Percentiles rank a stretch among this genome's conserved stretches.
Conservation (phyloP, 164 flowering plant genomes). For the Liquidambar formosana region DNA sequence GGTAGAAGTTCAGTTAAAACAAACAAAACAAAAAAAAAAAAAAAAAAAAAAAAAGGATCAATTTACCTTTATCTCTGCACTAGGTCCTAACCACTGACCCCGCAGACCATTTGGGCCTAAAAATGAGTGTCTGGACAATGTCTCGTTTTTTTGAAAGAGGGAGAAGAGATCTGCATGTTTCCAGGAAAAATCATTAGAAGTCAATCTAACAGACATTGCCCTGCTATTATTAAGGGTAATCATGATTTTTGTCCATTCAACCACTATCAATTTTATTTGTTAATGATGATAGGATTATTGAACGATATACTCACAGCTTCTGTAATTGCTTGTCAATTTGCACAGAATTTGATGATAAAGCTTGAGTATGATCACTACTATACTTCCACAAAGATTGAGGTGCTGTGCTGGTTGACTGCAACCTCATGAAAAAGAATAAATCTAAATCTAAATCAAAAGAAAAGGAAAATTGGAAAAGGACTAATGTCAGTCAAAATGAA, state of each 20-base stretch:
- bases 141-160: conserved; percentile 85
- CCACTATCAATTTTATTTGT: too few relatives aligned
- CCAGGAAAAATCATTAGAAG: not conserved
- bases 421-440: conserved; percentile 16
- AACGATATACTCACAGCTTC: conserved; percentile 61
- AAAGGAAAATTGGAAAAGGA: too few relatives aligned
- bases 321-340: conserved; percentile 61
- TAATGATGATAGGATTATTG: not conserved
- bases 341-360: conserved; percentile 28
- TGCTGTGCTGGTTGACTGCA: conserved; percentile 34
- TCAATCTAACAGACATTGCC: not conserved
- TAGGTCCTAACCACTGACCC: conserved; percentile 82
- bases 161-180: conserved; percentile 53
- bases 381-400: conserved; percentile 46
- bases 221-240: too few relatives aligned
- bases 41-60: too few relatives aligned
- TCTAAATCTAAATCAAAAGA: not conserved
- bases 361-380: conserved; percentile 31
- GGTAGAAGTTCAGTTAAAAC: too few relatives aligned
- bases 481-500: not conserved
- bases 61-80: conserved; percentile 64
- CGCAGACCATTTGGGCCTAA: conserved; percentile 88
- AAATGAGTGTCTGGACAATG: conserved; percentile 90
- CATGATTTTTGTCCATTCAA: too few relatives aligned
- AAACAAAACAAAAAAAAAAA: conserved; percentile 5